Evolutionary conservation across 202 grass and related monocot species (phyloP), one percentile per base, ranked within the genome.

Genomic region (Setaria italica): DNA sequence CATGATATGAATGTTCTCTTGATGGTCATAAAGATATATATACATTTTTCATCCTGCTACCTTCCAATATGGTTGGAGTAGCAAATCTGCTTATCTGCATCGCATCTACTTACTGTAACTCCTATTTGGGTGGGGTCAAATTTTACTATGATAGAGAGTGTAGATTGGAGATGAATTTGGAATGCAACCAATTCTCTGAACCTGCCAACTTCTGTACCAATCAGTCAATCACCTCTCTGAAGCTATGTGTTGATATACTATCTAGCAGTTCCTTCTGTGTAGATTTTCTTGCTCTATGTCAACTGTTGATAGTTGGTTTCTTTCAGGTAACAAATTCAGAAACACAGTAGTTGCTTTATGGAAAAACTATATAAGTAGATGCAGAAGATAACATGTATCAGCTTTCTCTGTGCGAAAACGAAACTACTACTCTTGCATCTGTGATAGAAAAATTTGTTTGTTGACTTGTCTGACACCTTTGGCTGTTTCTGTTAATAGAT

Each of bases 41-140:
- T 8, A 16, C 25, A 25, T 25, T 68, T 68, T 68, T 68, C 43
- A 85, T 80, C 33, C 25, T 25, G 25, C 25, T 25, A 25, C 73
- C 30, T 51, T 56, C 32, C 72, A 76, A 25, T 75, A 62, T 85
- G 80, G n/a, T 85, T 76, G 77, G 42, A 76, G 60, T 89, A 71
- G 32, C 41, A 80, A 66, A 25, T 25, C 25, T 25, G 25, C 25
- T 25, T 25, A 66, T 67, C 4, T 76, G 77, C 70, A 63, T 80
- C 29, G 30, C 8, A 72, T 79, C 48, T 80, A 70, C 71, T 60
- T 59, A 58, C 71, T 54, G 32, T 2, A 51, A 63, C 4, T 37
- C 43, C 51, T 74, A 35, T 74, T 50, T 41, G 47, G 59, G 35
- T 84, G 20, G 75, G 25, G 10, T 73, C 66, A 25, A 79, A 48